phyloP scores from a whole-genome alignment of 1,139 yeast genomes.

The Hyphopichia wangnamkhiaoensis region DNA sequence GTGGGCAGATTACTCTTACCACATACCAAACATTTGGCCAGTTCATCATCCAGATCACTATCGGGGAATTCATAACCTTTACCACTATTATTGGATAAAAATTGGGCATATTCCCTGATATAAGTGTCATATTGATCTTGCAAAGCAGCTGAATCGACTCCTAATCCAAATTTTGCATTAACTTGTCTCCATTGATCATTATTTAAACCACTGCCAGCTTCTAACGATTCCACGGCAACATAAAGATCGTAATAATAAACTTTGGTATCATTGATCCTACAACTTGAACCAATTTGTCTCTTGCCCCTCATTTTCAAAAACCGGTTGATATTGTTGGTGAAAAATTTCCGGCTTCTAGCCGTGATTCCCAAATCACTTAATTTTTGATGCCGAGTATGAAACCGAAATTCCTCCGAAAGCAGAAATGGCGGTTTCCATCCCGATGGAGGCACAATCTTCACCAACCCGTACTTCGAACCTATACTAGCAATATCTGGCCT shows the following conservation, averaged over 20 bases:
- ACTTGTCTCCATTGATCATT: slow-evolving; percentile 35
- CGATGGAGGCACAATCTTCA: slow-evolving; percentile 65
- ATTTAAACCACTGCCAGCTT: slow-evolving; percentile 22
- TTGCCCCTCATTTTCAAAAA: slow-evolving; percentile 50
- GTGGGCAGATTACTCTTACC: slow-evolving; percentile 50
- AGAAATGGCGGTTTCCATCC: slow-evolving; percentile 57
- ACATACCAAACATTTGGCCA: slow-evolving; percentile 57
- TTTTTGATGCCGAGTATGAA: slow-evolving; percentile 66
- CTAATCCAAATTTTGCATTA: slow-evolving; percentile 26
- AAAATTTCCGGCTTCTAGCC: slow-evolving; percentile 63
- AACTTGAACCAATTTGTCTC: slow-evolving; percentile 26
- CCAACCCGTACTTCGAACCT: slow-evolving; percentile 63
- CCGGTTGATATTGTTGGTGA: slow-evolving; percentile 59
- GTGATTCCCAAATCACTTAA: slow-evolving; percentile 63
- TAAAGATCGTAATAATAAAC: slow-evolving; percentile 57
- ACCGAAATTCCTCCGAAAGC: slow-evolving; percentile 54
- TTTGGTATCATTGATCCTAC: slow-evolving; percentile 2
- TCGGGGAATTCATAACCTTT: slow-evolving; percentile 22
- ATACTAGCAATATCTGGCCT: slow-evolving; percentile 47
- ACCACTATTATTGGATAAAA: slow-evolving; percentile 27
- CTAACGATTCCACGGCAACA: slow-evolving; percentile 39
- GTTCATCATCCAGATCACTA: slow-evolving; percentile 31
- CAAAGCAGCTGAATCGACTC: slow-evolving; percentile 19
- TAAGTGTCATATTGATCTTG: slow-evolving; percentile 32
- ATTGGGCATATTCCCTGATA: slow-evolving; percentile 48